These are phyloP conservation scores for Rhizopus arrhizus DNA, from an alignment of 371 early-diverging fungal species.

Conservation along the genomic window DNA sequence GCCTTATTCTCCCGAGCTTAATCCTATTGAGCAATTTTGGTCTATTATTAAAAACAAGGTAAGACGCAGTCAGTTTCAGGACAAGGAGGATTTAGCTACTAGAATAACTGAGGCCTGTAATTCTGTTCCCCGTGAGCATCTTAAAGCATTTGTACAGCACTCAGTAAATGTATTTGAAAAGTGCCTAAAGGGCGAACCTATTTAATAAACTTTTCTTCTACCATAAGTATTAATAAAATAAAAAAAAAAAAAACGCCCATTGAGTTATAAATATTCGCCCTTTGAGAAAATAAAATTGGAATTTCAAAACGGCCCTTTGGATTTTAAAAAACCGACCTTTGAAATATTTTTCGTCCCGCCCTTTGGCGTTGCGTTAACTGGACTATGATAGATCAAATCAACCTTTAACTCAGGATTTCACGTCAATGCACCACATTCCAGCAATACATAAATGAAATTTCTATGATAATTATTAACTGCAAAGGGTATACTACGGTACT, in stretches of 20 bases:
- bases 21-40: slow-evolving; percentile 7
- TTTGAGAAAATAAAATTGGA: background rate
- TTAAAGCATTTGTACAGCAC: slow-evolving; percentile 14
- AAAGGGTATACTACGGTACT: background rate
- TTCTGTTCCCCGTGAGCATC: slow-evolving; percentile 4
- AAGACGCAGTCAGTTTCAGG: background rate
- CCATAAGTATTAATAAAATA: too few species aligned
- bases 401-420: background rate
- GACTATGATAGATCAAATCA: background rate
- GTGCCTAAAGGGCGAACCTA: slow-evolving; percentile 12
- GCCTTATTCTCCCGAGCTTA: slow-evolving; percentile 1
- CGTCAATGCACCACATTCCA: background rate
- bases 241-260: slow-evolving; percentile 8
- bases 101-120: slow-evolving; percentile 16
- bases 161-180: slow-evolving; percentile 15
- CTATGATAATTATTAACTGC: background rate
- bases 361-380: slow-evolving; percentile 9
- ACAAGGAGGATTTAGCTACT: slow-evolving; percentile 7
- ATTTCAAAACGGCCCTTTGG: slow-evolving; percentile 1
- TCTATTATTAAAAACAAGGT: background rate
- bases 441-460: background rate
- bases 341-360: slow-evolving; percentile 2
- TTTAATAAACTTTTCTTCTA: slow-evolving; percentile 11
- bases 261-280: slow-evolving; percentile 8
- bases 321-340: background rate